Conservation (phyloP, 2,329 filamentous ascomycete species). For the Tolypocladium endophyticum region DNA sequence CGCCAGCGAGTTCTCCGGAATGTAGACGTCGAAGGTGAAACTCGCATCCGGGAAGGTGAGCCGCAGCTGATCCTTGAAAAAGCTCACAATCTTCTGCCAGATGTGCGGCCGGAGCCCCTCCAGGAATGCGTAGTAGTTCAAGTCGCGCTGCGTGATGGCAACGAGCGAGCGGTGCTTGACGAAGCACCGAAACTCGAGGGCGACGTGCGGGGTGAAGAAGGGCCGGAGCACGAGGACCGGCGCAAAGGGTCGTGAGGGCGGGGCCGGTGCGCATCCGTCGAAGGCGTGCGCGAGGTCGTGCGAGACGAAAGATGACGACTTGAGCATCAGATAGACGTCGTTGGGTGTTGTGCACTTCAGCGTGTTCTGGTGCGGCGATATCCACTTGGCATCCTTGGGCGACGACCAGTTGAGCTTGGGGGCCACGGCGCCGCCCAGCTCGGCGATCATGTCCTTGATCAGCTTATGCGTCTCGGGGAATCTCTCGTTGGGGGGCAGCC, state of each 20-base stretch:
- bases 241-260: constrained; percentile 40
- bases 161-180: constrained; percentile 74
- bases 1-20: constrained; percentile 54
- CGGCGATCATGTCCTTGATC: constrained; percentile 67
- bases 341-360: constrained; percentile 83
- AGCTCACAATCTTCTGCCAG: constrained; percentile 56
- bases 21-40: constrained; percentile 88
- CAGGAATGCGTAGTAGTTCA: constrained; percentile 84
- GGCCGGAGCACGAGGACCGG: constrained; percentile 81
- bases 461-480: constrained; percentile 64
- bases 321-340: constrained; percentile 87
- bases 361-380: constrained; percentile 72
- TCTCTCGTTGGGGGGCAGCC: constrained; percentile 39
- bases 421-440: constrained; percentile 75
- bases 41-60: constrained; percentile 72
- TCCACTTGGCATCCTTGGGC: constrained; percentile 93
- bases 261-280: constrained; percentile 48
- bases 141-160: constrained; percentile 77
- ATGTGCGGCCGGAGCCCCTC: constrained; percentile 52
- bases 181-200: constrained; percentile 91
- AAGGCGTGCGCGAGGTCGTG: constrained; percentile 93
- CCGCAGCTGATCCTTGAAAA: constrained; percentile 66
- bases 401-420: constrained; percentile 98
- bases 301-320: constrained; percentile 88
- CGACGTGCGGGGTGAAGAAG: constrained; percentile 79